Base-by-base conservation (phyloP, 192 early-diverging fungal genomes). In the Coemansia asiatica region DNA sequence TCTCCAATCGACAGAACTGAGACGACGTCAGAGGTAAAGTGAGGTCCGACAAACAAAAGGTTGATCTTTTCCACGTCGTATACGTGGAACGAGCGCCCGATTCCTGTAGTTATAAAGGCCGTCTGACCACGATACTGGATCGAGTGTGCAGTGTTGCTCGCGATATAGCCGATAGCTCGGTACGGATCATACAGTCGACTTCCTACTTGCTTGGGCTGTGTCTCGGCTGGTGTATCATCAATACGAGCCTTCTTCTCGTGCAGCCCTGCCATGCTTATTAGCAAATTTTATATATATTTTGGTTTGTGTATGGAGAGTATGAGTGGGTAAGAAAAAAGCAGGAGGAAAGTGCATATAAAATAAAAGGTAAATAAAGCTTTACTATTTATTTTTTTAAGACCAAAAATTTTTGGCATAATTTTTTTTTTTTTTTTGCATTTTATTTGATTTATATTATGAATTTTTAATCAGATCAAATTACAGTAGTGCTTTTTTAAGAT, bases 131-230 rank as follows among this genome's bases (percentile, higher is more conserved):
- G 84, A 47, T 87, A 79, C 76, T 95, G 91, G 53, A 99, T 79
- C 35, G 84, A 77, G 74, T 96, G 85, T 25, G 95, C 89, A 19
- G 90, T 74, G 57, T 90, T 88, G 66, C 89, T 88, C 62, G 94
- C 90, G 28, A 96, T 85, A 79, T 94, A 92, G 54, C 97, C 95
- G 28, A 99, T 83, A 4, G 94, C 91, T 65, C 95, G 82, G 84
- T 93, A 99, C 22, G 95, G 94, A 61, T 87, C 86, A 73, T 88
- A 95, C 59, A 95, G 82, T 19, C 86, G 81, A 56, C 79, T 81
- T 6, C 70, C 74, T 1, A 26, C 58, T 27, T 29, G 56, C 23
- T 55, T 55, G 9, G 19, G 25, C 53, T 55, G 21, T 27, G 19
- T 22, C 61, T 63, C 59, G 35, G 48, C 50, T 10, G 7, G 15